phyloP scores from a whole-genome alignment of 305 asterid species.

The Fraxinus angustifolia region DNA sequence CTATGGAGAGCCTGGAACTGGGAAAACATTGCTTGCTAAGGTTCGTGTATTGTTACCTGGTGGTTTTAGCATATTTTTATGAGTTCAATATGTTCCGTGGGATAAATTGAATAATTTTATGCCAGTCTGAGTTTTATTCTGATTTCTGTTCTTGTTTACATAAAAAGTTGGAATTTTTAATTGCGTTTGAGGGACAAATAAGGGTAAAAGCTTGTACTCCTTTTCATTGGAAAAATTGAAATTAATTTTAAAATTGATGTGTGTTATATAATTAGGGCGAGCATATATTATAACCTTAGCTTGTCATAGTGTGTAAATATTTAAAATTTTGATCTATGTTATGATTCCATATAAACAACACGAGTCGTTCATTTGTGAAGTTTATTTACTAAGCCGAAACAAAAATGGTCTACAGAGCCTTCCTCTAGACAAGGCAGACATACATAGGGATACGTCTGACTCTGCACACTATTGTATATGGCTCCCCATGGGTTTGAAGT shows the following conservation, averaged over 20 bases:
- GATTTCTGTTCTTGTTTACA: background rate
- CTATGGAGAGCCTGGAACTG: slow-evolving; percentile 25
- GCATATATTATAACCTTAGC: background rate
- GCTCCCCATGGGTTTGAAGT: background rate
- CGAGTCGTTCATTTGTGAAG: background rate
- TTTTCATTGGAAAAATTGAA: background rate
- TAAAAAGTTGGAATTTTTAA: background rate
- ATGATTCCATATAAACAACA: background rate
- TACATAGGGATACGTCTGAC: background rate
- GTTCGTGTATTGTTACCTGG: background rate
- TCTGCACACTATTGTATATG: background rate
- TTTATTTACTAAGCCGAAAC: background rate
- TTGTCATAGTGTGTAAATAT: background rate
- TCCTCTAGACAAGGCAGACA: background rate
- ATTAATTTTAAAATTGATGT: background rate
- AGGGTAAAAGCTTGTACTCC: background rate
- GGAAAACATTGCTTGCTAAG: slow-evolving; percentile 24
- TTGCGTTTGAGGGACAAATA: background rate
- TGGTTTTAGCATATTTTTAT: background rate
- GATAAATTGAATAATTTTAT: background rate
- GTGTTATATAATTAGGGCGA: background rate
- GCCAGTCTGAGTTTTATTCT: background rate
- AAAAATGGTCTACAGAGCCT: background rate
- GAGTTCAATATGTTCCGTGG: background rate
- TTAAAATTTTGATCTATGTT: background rate